phyloP scores from a whole-genome alignment of 2,329 filamentous ascomycete species.

The Ceratocystis ficicola region DNA sequence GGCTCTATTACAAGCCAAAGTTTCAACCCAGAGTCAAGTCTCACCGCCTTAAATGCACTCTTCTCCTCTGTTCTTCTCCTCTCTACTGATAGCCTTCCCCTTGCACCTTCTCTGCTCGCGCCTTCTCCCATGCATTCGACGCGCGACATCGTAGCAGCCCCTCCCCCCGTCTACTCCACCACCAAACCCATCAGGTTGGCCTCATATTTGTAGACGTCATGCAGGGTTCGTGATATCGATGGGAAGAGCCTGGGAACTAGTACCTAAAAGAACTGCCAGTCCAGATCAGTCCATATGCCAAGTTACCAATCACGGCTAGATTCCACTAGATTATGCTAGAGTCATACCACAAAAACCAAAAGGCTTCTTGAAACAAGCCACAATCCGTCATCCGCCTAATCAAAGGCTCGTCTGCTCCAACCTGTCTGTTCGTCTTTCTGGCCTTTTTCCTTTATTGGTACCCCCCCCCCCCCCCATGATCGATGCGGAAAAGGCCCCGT shows the following conservation, averaged over 20 bases:
- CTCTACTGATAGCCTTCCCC: not conserved
- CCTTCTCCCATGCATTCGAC: not conserved
- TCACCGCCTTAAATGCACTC: not conserved
- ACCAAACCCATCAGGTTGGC: too few relatives aligned
- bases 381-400: not conserved
- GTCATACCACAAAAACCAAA: not conserved
- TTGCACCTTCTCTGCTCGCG: not conserved
- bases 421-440: not conserved
- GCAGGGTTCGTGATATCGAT: too few relatives aligned
- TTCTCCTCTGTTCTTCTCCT: not conserved
- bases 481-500: not conserved
- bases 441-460: not conserved
- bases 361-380: constrained; percentile 10
- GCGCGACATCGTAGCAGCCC: not conserved
- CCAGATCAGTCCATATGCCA: too few relatives aligned
- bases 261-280: not conserved
- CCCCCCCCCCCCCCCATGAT: not conserved
- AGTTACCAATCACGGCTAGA: not conserved
- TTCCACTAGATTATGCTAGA: not conserved
- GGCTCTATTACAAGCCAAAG: not conserved
- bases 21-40: not conserved
- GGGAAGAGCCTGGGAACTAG: not conserved
- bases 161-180: not conserved
- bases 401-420: not conserved
- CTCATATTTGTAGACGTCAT: too few relatives aligned